phyloP scores from a whole-genome alignment of 768 basidiomycete species.

The Boletus tylopilopsis region DNA sequence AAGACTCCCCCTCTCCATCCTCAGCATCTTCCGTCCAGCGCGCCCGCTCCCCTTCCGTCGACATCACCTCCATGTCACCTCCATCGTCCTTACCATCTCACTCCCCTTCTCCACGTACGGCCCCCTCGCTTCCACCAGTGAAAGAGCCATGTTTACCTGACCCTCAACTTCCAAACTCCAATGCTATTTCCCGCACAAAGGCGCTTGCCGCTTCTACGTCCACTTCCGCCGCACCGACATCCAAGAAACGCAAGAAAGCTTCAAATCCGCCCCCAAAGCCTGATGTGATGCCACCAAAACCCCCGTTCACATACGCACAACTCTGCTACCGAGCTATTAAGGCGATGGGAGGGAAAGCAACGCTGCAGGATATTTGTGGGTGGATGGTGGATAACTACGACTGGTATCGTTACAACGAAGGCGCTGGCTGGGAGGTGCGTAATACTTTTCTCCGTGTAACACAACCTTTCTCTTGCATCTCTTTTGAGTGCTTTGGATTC shows the following conservation, averaged over 20 bases:
- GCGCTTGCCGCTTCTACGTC: slow-evolving; percentile 30
- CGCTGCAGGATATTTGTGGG: slow-evolving; percentile 84
- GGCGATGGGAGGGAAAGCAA: slow-evolving; percentile 78
- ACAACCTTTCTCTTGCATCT: not conserved
- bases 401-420: slow-evolving; percentile 85
- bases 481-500: not conserved
- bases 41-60: slow-evolving; percentile 75
- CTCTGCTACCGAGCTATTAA: slow-evolving; percentile 89
- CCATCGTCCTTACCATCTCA: slow-evolving; percentile 77
- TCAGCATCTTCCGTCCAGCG: slow-evolving; percentile 67
- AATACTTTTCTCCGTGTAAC: not conserved
- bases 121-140: slow-evolving; percentile 39
- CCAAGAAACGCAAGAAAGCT: slow-evolving; percentile 73
- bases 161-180: slow-evolving; percentile 60
- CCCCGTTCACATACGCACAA: slow-evolving; percentile 86
- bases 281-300: slow-evolving; percentile 84
- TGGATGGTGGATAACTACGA: slow-evolving; percentile 90
- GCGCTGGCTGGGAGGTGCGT: slow-evolving; percentile 86
- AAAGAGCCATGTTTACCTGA: slow-evolving; percentile 47
- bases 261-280: slow-evolving; percentile 46
- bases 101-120: slow-evolving; percentile 59
- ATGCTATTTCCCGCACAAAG: slow-evolving; percentile 46
- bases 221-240: slow-evolving; percentile 20
- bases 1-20: slow-evolving; percentile 78
- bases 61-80: slow-evolving; percentile 78